Evolutionary conservation across 768 basidiomycete species (phyloP), one percentile per base, ranked within the genome.

Genomic region (Polyporus arcularius): DNA sequence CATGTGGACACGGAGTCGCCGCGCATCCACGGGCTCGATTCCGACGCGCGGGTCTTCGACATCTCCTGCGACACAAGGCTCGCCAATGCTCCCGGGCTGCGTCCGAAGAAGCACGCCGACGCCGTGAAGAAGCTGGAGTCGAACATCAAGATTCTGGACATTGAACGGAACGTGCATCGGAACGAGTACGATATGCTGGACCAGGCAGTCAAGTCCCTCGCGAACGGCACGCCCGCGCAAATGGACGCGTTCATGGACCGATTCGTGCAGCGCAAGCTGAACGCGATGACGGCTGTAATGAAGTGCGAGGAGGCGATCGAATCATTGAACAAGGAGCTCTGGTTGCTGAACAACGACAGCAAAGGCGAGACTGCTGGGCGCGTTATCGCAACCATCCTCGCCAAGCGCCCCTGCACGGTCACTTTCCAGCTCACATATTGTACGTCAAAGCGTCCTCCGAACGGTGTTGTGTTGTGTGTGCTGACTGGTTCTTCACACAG

Each of bases 391-490:
- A 60, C 55, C 2, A 42, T 64, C 21, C 7, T 57, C 15, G 57
- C 65, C 10, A 31, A 49, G 38, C 14, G 16, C 7, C 43, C 32
- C 6, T 52, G 49, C 39, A 53, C 53, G 5, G 54, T 80, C 26
- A 75, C 80, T 11, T 73, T 88, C 43, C 80, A 76, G 59, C 66
- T 86, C 15, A 80, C 80, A 7, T 86, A 86, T 65, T 76, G 84
- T 85, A 61, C 32, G 82, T 71, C 21, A 26, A 26, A 26, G 21
- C 21, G 21, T 26, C 21, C 21, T 26, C 21, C 21, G 21, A 26
- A 26, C 21, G 21, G 21, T 26, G 21, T 26, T 26, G 21, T 26
- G 21, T 26, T 26, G 21, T 26, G 21, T 26, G 21, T 26, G 21
- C 21, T 26, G 21, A 26, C 21, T 26, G 21, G 21, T 26, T 2